phyloP scores from a whole-genome alignment of 495 filamentous ascomycete species.

The Daldinia vernicosa region DNA sequence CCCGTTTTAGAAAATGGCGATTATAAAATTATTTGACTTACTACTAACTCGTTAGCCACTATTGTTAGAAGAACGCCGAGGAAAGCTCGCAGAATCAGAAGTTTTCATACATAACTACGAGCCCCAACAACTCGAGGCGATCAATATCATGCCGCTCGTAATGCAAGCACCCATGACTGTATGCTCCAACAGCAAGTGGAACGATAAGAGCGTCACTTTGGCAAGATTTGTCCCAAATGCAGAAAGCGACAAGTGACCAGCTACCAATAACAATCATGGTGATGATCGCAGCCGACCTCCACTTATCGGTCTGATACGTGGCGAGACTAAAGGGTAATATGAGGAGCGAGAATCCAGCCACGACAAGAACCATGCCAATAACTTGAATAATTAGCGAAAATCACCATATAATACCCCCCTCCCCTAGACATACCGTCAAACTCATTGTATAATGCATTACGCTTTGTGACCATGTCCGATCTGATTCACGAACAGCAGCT shows the following conservation, averaged over 20 bases:
- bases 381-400: constrained; percentile 47
- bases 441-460: constrained; percentile 65
- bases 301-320: constrained; percentile 48
- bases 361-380: too few relatives aligned
- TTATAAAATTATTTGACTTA: background rate
- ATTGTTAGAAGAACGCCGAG: too few relatives aligned
- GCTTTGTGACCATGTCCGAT: constrained; percentile 57
- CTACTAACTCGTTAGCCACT: background rate
- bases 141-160: constrained; percentile 49
- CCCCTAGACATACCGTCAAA: constrained; percentile 55
- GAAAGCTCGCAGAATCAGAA: too few relatives aligned
- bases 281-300: constrained; percentile 63
- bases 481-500: constrained; percentile 42
- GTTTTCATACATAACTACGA: constrained; percentile 43
- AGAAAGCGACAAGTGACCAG: constrained; percentile 62
- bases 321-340: constrained; percentile 17
- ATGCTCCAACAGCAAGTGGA: constrained; percentile 58
- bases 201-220: constrained; percentile 60
- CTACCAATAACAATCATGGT: constrained; percentile 65
- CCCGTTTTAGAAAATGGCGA: background rate
- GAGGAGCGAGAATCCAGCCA: too few relatives aligned
- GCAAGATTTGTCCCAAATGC: constrained; percentile 67
- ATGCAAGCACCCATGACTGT: constrained; percentile 63
- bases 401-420: constrained; percentile 40
- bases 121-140: constrained; percentile 51